Evolutionary conservation across 2,329 filamentous ascomycete species (phyloP), one percentile per base, ranked within the genome.

Genomic region (Fusarium ramigenum): DNA sequence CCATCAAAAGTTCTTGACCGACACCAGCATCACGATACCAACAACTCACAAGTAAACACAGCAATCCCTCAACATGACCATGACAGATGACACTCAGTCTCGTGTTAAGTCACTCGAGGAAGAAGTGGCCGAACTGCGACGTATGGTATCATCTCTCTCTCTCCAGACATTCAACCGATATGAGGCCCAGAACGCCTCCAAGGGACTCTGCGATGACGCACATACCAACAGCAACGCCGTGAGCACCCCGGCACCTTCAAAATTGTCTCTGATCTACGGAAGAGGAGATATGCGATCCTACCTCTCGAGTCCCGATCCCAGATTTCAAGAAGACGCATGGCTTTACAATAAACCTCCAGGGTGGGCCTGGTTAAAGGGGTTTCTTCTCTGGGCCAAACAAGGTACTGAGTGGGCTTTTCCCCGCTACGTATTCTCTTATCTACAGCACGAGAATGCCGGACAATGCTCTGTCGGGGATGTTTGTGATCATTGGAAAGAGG

Each of bases 1-100:
- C 18, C n/a, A 36, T 21, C 1, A 19, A 10, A 0, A 25, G 10
- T 25, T 21, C 11, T 6, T 10, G 16, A 19, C n/a, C 18, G 4
- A 52, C 10, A 8, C 18, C n/a, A 37, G 7, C 9, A 53, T 21
- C n/a, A 4, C 9, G 50, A 25, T 21, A 37, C 5, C 47, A 23
- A 36, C 16, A 34, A 15, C n/a, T 34, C n/a, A 23, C 15, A 18
- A 23, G 21, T 23, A n/a, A 32, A 11, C 7, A 18, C 30, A 50
- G 49, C 9, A 25, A 15, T 7, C n/a, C 9, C 5, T 37, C 23
- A 11, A 28, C 23, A 53, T 15, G 14, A n/a, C 7, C 14, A 28
- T 21, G 18, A 16, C 21, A 10, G 23, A 37, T 21, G 18, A 37
- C 9, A 2, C 18, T 1, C 34, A 28, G 18, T 53, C 50, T 16